Evolutionary conservation across 2,329 filamentous ascomycete genomes (phyloP).

Genomic region (Trichophyton equinum): DNA sequence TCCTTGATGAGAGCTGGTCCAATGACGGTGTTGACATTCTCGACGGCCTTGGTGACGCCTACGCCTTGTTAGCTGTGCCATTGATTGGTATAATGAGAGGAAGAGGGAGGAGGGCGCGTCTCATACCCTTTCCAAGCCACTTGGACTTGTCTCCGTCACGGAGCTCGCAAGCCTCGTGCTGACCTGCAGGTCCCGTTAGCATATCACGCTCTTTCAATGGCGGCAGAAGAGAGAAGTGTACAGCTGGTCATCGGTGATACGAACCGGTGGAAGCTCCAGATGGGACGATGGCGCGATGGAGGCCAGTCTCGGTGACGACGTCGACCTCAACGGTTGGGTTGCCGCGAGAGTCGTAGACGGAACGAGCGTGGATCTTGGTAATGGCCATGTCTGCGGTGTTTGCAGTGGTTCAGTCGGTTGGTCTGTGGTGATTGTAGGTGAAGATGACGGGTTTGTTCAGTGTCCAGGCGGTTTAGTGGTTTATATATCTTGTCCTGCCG

Average conservation of each 20-base stretch:
- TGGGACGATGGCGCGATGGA: conserved; percentile 94
- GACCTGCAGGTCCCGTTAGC: conserved; percentile 42
- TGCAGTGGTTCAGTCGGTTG: conserved; percentile 6
- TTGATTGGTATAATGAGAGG: not conserved
- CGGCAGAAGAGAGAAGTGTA: not conserved
- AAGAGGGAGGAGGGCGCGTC: not conserved
- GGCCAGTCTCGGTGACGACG: conserved; percentile 86
- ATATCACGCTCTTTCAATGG: not conserved
- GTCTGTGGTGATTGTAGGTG: conserved; percentile 2
- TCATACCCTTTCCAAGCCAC: conserved; percentile 67
- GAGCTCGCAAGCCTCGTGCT: conserved; percentile 84
- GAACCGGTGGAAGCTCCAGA: conserved; percentile 89
- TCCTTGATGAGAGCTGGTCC: conserved; percentile 72
- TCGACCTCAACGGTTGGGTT: conserved; percentile 99
- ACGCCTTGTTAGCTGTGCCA: not conserved
- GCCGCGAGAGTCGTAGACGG: conserved; percentile 94
- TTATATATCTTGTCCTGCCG: not conserved
- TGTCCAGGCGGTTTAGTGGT: not conserved
- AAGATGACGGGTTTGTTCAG: not conserved
- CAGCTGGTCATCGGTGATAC: conserved; percentile 23
- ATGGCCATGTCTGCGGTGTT: conserved; percentile 56
- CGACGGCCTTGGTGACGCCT: conserved; percentile 65
- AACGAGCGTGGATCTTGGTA: conserved; percentile 80
- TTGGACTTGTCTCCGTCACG: conserved; percentile 79
- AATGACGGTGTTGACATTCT: conserved; percentile 74